Evolutionary conservation across 441 rosid genomes (phyloP).

Genomic region (Dalechampia spathulata): DNA sequence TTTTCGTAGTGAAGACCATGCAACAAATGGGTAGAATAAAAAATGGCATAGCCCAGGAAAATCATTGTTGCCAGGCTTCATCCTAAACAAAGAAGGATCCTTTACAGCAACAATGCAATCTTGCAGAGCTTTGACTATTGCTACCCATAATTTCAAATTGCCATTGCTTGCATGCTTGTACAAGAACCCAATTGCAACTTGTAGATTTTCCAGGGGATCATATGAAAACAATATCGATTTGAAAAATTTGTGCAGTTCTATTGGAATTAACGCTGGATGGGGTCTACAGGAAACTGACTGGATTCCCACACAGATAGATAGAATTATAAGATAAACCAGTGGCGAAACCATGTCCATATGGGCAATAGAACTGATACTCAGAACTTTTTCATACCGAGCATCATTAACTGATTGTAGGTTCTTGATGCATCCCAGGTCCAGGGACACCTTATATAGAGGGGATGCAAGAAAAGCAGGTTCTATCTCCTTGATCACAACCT

Average conservation of each 20-base stretch:
- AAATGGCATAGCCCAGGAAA: slow-evolving; percentile 25
- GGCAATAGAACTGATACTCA: slow-evolving; percentile 16
- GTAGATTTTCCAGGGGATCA: slow-evolving; percentile 32
- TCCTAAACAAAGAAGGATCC: slow-evolving; percentile 19
- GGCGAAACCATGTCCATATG: slow-evolving; percentile 48
- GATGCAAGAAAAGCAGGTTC: slow-evolving; percentile 42
- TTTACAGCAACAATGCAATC: slow-evolving; percentile 24
- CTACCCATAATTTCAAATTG: slow-evolving; percentile 35
- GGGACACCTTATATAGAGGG: slow-evolving; percentile 41
- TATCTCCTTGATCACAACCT: slow-evolving; percentile 32
- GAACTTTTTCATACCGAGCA: slow-evolving; percentile 13
- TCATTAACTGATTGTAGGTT: slow-evolving; percentile 17
- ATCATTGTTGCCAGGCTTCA: slow-evolving; percentile 15
- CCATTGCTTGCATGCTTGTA: slow-evolving; percentile 19
- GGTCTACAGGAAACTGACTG: slow-evolving; percentile 16
- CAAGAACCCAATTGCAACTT: slow-evolving; percentile 24
- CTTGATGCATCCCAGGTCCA: slow-evolving; percentile 34
- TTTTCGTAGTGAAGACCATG: slow-evolving; percentile 17
- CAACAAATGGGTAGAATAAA: slow-evolving; percentile 39
- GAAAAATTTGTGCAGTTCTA: slow-evolving; percentile 19
- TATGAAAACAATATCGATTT: slow-evolving; percentile 22
- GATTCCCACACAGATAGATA: slow-evolving; percentile 25
- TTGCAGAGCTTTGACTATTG: slow-evolving; percentile 28
- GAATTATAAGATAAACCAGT: slow-evolving; percentile 30
- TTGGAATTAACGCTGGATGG: slow-evolving; percentile 11